Percentiles rank a stretch among this genome's conserved stretches.
Conservation (phyloP, 306 rosid genomes). For the Urtica urens region DNA sequence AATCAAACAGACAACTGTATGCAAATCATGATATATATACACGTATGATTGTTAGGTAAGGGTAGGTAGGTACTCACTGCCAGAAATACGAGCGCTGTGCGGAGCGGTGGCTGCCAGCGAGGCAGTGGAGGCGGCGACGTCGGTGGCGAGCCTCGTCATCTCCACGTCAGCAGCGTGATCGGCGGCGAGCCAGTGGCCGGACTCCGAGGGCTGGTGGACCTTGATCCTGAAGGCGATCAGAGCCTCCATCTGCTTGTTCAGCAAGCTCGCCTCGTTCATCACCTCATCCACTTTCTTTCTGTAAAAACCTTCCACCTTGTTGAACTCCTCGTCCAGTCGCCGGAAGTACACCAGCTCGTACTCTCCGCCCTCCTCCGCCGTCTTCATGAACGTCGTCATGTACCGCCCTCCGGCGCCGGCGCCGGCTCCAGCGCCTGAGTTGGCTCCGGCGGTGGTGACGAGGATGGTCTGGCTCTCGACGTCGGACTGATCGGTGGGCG, state of each 20-base stretch:
- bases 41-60: too few species aligned
- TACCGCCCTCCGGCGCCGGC: slow-evolving; percentile 19
- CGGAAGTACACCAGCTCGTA: slow-evolving; percentile 43
- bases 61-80: slow-evolving; percentile 16
- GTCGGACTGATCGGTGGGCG: slow-evolving; percentile 19
- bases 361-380: slow-evolving; percentile 51
- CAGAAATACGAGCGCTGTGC: slow-evolving; percentile 17
- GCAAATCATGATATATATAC: too few species aligned
- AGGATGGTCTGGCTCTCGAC: slow-evolving; percentile 52
- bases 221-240: slow-evolving; percentile 53
- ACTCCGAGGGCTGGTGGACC: slow-evolving; percentile 37
- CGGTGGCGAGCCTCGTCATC: slow-evolving; percentile 46
- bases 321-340: slow-evolving; percentile 46
- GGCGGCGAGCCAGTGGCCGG: slow-evolving; percentile 19
- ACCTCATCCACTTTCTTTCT: slow-evolving; percentile 40
- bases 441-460: slow-evolving; percentile 19
- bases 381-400: slow-evolving; percentile 39
- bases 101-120: slow-evolving; percentile 44
- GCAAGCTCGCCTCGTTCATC: slow-evolving; percentile 41
- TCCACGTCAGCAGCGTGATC: too few species aligned
- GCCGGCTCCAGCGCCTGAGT: slow-evolving; percentile 19
- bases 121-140: slow-evolving; percentile 36
- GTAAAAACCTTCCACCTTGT: slow-evolving; percentile 50
- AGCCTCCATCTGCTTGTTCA: slow-evolving; percentile 64
- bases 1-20: too few species aligned